phyloP scores from a whole-genome alignment of 1,284 basidiomycete species.

The Lentinula novae-zelandiae region DNA sequence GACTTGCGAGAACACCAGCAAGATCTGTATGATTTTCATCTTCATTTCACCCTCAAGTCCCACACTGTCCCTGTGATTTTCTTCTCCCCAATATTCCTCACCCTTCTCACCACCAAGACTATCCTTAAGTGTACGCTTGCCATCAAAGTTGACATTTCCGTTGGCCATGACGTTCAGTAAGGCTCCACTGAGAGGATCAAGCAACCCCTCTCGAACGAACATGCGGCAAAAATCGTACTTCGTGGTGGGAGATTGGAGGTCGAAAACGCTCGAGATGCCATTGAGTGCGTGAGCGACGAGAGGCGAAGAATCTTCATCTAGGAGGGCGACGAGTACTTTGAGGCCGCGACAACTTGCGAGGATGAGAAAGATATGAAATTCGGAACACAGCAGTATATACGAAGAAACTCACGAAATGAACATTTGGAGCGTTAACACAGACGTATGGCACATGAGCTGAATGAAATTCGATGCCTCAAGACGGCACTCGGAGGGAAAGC shows the following conservation, averaged over 20 bases:
- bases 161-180: constrained; percentile 84
- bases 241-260: constrained; percentile 91
- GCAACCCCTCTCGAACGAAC: constrained; percentile 93
- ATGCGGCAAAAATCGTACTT: constrained; percentile 98
- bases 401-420: constrained; percentile 80
- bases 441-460: constrained; percentile 87
- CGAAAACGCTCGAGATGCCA: constrained; percentile 93
- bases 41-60: constrained; percentile 49
- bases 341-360: constrained; percentile 80
- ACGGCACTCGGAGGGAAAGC: constrained; percentile 89
- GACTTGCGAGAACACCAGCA: constrained; percentile 93
- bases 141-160: constrained; percentile 58
- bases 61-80: neutral
- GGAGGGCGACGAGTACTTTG: constrained; percentile 89
- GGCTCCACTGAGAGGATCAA: constrained; percentile 90
- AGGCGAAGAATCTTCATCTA: constrained; percentile 93
- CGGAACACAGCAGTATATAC: neutral
- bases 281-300: constrained; percentile 94
- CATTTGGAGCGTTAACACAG: constrained; percentile 93
- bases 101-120: neutral
- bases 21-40: constrained; percentile 84
- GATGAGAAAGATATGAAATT: constrained; percentile 9
- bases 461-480: constrained; percentile 96
- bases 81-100: neutral
- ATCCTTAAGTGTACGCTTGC: neutral